Percentiles rank a stretch among this genome's conserved stretches.
phyloP scores from a whole-genome alignment of 106 monocot species.

The Narthecium ossifragum region DNA sequence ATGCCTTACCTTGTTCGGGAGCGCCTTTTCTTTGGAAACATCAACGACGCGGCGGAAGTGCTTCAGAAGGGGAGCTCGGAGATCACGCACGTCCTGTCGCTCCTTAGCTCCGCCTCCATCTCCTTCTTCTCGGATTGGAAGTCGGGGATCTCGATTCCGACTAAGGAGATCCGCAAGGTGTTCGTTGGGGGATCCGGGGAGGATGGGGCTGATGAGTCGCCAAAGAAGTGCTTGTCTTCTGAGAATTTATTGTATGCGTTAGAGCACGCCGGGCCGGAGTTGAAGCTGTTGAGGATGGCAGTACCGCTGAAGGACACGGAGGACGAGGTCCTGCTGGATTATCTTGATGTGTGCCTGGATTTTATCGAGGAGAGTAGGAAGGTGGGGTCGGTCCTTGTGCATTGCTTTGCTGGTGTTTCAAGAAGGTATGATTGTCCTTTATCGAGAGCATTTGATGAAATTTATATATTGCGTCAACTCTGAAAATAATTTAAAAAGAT shows the following conservation, averaged over 20 bases:
- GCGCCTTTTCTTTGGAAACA: conserved; percentile 60
- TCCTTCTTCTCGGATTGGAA: conserved; percentile 87
- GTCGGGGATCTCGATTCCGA: conserved; percentile 39
- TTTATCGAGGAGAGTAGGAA: conserved; percentile 73
- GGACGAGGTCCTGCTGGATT: conserved; percentile 83
- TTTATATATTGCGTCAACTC: too few species aligned
- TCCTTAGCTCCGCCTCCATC: conserved; percentile 72
- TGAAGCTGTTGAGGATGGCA: conserved; percentile 78
- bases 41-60: conserved; percentile 57
- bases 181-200: conserved; percentile 30
- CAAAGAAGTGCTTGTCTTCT: conserved; percentile 32
- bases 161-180: conserved; percentile 64
- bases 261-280: conserved; percentile 56
- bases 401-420: conserved; percentile 85
- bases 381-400: conserved; percentile 62
- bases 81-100: conserved; percentile 71
- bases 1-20: conserved; percentile 68
- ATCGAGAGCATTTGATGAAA: too few species aligned
- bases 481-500: too few species aligned
- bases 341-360: conserved; percentile 72
- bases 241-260: conserved; percentile 56
- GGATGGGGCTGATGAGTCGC: conserved; percentile 13
- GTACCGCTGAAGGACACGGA: conserved; percentile 86
- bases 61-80: conserved; percentile 23
- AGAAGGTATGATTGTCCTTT: conserved; percentile 64